Evolutionary conservation across 2,329 filamentous ascomycete species (phyloP), one percentile per base, ranked within the genome.

Genomic region (Aspergillus bombycis): DNA sequence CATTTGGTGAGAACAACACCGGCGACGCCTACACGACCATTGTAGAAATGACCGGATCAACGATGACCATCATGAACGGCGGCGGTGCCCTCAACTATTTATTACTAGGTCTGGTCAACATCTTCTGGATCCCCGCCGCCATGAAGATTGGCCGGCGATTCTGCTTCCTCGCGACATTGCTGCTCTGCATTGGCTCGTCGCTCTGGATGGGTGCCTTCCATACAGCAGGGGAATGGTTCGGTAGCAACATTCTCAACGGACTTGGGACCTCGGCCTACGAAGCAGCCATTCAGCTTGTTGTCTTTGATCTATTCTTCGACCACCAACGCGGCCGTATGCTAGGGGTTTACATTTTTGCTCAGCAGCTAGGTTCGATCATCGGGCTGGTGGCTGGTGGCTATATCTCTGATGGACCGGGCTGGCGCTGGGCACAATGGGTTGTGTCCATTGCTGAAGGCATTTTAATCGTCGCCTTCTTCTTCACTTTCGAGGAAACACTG

Each of bases 391-490:
- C 46, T 26, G 46, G 46, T 14, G 46, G 46, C 12, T 50, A 50
- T 50, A 50, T 50, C 23, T 50, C 46, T 16, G 46, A 50, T 30
- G 46, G 46, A n/a, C 46, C 46, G 4, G 46, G 46, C 12, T 28
- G 46, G 46, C 23, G 46, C 23, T 50, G 46, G 46, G 46, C 46
- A 10, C 46, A 50, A 28, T 28, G 46, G 56, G 26, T 58, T 16
- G 56, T 58, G n/a, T 48, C 56, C 19, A 58, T 58, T 23, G 56
- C 41, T 11, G 56, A 58, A 43, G 56, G 28, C 14, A 23, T 58
- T n/a, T 36, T 58, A 28, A 58, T 58, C 43, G 34, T 50, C n/a
- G 28, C 46, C n/a, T 58, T 58, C 12, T 58, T 48, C 28, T 58
- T 58, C 43, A 48, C 56, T 2, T 58, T 46, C 28, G 56, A 58